phyloP scores from a whole-genome alignment of 345 rosid genomes.

The Murraya paniculata region DNA sequence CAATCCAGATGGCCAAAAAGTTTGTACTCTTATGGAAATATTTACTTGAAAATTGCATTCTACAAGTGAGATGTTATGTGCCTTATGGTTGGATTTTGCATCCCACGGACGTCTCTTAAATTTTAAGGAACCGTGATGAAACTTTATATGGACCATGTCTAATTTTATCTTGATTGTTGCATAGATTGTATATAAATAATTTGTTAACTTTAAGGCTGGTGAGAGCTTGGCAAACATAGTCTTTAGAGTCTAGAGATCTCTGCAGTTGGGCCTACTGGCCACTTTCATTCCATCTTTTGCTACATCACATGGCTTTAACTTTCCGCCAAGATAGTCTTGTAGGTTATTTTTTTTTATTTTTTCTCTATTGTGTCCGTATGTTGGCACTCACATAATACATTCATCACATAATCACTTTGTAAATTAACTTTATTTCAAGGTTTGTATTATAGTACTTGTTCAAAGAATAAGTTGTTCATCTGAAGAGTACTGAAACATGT shows the following conservation, averaged over 20 bases:
- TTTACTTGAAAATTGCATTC: not conserved
- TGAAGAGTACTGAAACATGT: not conserved
- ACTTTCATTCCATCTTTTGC: not conserved
- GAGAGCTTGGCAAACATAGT: not conserved
- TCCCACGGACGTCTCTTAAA: not conserved
- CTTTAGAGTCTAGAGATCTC: not conserved
- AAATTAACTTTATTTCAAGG: not conserved
- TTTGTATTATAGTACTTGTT: not conserved
- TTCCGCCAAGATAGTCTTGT: not conserved
- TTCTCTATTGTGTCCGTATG: not conserved
- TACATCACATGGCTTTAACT: not conserved
- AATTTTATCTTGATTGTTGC: not conserved
- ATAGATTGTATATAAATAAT: not conserved
- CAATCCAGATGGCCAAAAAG: not conserved
- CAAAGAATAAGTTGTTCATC: not conserved
- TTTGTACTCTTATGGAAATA: not conserved
- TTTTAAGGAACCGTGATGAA: not conserved
- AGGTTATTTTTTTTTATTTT: too few relatives aligned
- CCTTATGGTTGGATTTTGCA: not conserved
- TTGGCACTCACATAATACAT: not conserved
- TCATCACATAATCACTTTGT: not conserved
- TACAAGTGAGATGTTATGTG: not conserved
- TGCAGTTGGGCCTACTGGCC: not conserved
- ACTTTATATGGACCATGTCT: not conserved
- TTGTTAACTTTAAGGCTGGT: not conserved